Base-by-base conservation (phyloP, 352 stramenopile species). In the Pythium brassicae region DNA sequence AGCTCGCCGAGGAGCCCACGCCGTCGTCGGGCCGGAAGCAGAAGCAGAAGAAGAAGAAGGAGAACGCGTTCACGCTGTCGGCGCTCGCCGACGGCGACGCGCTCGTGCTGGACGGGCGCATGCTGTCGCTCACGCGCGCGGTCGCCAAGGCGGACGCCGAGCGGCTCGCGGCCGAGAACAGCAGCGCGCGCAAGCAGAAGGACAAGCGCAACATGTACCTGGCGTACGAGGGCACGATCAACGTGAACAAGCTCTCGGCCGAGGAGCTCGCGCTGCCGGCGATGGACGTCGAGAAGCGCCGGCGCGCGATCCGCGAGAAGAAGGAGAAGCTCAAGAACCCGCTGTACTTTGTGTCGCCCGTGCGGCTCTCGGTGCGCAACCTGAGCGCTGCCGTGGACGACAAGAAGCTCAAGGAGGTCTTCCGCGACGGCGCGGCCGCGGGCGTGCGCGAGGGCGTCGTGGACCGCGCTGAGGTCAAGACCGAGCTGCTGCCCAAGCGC, bases 171-270 rank as follows among this genome's bases (percentile, higher is more conserved):
- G 63, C 67, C 6, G 69, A 70, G 47, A 69, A 69, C 44, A 87
- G 83, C 60, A 72, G 77, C 49, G 76, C 89, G 39, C 72, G 70
- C 49, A 69, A 72, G 43, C 71, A 74, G 22, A 93, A 95, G 53
- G 96, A 99, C 76, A 97, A 97, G 66, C 91, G 96, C 55, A 98
- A 98, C 65, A 65, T 98, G 62, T 98, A 98, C 68, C 62, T 99
- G 53, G 90, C 94, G 32, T 92, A 96, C 61, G 96, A 98, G 73
- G 95, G 94, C 46, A 92, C 92, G 55, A 92, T 99, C 34, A 92
- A 95, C 54, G 83, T 92, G 22, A 94, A 94, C 77, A 92, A 92
- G 61, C 65, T 92, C 40, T 89, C 94, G 50, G 87, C 97, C 32
- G 85, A 89, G 47, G 78, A 94, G 53, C 66, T 92, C 5, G 58